Conservation (phyloP, 2,329 filamentous ascomycete species). For the Thermoascus crustaceus region DNA sequence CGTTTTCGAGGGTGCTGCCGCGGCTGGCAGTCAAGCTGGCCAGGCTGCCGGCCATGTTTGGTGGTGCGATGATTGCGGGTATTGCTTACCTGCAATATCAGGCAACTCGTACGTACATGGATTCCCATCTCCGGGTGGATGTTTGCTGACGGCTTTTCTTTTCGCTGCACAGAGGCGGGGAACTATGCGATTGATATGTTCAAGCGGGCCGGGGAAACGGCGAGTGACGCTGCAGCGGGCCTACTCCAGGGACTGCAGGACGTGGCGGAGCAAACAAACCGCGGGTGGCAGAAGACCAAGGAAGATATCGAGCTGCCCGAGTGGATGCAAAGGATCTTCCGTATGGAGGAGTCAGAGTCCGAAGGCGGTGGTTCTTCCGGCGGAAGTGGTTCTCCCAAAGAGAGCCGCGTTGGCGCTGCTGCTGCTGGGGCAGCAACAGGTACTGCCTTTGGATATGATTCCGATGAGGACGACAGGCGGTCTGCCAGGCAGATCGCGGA, state of each 20-base stretch:
- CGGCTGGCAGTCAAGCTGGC: slow-evolving; percentile 85
- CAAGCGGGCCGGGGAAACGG: slow-evolving; percentile 62
- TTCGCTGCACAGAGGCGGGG: slow-evolving; percentile 52
- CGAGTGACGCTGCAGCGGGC: slow-evolving; percentile 58
- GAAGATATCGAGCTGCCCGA: slow-evolving; percentile 63
- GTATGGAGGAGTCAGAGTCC: slow-evolving; percentile 50
- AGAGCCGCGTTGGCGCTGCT: slow-evolving; percentile 45
- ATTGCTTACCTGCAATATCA: slow-evolving; percentile 95
- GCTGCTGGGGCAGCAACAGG: slow-evolving; percentile 62
- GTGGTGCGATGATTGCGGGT: slow-evolving; percentile 76
- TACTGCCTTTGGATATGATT: slow-evolving; percentile 70
- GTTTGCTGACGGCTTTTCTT: slow-evolving; percentile 2
- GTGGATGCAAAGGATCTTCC: slow-evolving; percentile 71
- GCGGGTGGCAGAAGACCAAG: slow-evolving; percentile 77
- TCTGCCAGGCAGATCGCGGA: slow-evolving; percentile 59
- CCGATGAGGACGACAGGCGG: slow-evolving; percentile 53
- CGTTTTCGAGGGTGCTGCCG: slow-evolving; percentile 64
- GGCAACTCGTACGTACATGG: slow-evolving; percentile 61
- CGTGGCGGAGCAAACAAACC: slow-evolving; percentile 68
- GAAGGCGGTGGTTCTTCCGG: slow-evolving; percentile 36
- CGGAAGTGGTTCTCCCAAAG: slow-evolving; percentile 44
- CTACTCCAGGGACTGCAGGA: slow-evolving; percentile 65
- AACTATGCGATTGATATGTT: slow-evolving; percentile 71
- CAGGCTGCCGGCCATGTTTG: slow-evolving; percentile 82
- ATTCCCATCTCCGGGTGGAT: slow-evolving; percentile 2